phyloP scores from a whole-genome alignment of 768 basidiomycete species.

The Lentinus tigrinus region DNA sequence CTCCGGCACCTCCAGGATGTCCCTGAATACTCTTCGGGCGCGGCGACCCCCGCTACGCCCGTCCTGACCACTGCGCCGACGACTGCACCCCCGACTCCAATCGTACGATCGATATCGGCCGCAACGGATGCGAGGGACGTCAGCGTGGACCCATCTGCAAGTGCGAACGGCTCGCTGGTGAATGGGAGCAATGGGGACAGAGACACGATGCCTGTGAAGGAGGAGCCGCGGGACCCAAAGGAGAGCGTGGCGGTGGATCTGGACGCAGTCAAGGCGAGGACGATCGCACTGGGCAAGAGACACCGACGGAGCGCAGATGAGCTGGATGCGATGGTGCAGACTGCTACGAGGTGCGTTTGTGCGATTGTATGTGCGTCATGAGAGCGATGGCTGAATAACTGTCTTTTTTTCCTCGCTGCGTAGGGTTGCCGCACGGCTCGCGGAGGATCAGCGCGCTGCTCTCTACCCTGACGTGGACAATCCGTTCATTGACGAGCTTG shows the following conservation, averaged over 20 bases:
- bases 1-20: slow-evolving; percentile 8
- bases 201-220: neutral
- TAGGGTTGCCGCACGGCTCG: slow-evolving; percentile 57
- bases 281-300: slow-evolving; percentile 9
- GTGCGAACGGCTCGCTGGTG: neutral
- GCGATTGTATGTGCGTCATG: neutral
- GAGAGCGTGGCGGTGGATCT: slow-evolving; percentile 15
- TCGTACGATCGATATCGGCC: slow-evolving; percentile 3
- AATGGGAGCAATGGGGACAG: neutral
- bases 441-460: slow-evolving; percentile 60
- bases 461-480: slow-evolving; percentile 67
- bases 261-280: slow-evolving; percentile 20
- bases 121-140: slow-evolving; percentile 8
- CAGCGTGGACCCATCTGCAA: slow-evolving; percentile 1
- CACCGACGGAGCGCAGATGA: slow-evolving; percentile 53
- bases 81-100: slow-evolving; percentile 12
- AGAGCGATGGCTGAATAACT: neutral
- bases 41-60: slow-evolving; percentile 9
- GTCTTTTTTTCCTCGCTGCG: neutral
- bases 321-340: slow-evolving; percentile 43
- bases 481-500: slow-evolving; percentile 60
- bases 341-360: slow-evolving; percentile 49
- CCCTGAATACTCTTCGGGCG: slow-evolving; percentile 6
- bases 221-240: slow-evolving; percentile 3
- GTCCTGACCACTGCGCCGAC: neutral